A percentile compares a stretch with the other conserved stretches of the same genome.
Evolutionary conservation across 108 stramenopile genomes (phyloP).

Genomic region (Nannochloropsis gaditana): DNA sequence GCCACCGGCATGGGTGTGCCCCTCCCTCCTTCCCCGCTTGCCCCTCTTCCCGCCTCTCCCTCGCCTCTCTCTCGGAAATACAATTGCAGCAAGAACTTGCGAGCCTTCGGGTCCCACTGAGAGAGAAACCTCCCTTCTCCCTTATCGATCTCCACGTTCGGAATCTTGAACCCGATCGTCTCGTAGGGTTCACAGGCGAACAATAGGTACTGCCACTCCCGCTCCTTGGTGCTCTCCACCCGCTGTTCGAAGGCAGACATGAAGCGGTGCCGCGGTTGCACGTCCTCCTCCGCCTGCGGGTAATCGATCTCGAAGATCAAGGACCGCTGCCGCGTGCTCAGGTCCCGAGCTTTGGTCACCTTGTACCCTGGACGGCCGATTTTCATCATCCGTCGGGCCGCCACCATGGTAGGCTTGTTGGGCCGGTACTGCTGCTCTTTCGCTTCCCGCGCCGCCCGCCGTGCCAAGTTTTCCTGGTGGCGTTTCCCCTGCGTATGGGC

Average conservation of each 20-base stretch:
- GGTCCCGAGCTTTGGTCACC: constrained; percentile 85
- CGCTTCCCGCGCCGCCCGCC: constrained; percentile 62
- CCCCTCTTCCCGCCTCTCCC: background rate
- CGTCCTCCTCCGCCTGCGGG: constrained; percentile 79
- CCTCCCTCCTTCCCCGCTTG: background rate
- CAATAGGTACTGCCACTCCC: constrained; percentile 79
- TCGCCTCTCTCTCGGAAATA: background rate
- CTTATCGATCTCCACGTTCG: constrained; percentile 87
- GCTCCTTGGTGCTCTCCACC: constrained; percentile 82
- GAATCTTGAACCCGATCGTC: constrained; percentile 98
- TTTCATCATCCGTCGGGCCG: constrained; percentile 59
- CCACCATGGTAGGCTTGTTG: constrained; percentile 46
- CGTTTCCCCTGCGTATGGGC: constrained; percentile 99
- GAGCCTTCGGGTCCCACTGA: constrained; percentile 82
- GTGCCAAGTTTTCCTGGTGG: constrained; percentile 88
- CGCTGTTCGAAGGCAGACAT: constrained; percentile 98
- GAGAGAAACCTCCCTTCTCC: constrained; percentile 83
- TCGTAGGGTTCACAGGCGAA: constrained; percentile 98
- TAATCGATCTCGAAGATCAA: constrained; percentile 89
- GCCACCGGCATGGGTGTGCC: background rate
- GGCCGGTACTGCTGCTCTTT: constrained; percentile 36
- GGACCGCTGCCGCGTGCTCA: constrained; percentile 75
- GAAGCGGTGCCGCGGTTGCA: constrained; percentile 97
- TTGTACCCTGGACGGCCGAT: constrained; percentile 98
- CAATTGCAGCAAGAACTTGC: constrained; percentile 73